These are phyloP conservation scores for Camelina neglecta DNA, from an alignment of 345 rosid genomes.

Conservation along the genomic window DNA sequence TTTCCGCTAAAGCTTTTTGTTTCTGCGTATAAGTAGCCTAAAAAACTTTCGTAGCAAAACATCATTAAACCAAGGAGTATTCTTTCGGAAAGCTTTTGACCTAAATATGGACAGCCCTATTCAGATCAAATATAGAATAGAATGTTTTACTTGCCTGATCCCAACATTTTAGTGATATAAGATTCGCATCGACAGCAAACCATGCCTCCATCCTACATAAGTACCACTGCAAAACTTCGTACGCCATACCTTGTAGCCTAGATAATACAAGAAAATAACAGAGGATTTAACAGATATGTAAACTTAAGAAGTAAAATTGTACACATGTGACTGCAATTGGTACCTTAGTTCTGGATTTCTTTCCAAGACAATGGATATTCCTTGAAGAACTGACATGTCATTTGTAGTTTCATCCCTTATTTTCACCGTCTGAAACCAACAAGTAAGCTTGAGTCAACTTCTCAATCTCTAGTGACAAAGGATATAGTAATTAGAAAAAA, in stretches of 20 bases:
- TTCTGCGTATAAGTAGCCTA: neutral
- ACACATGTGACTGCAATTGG: neutral
- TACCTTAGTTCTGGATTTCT: constrained; percentile 84
- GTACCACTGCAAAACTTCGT: constrained; percentile 91
- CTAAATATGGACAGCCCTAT: neutral
- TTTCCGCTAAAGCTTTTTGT: neutral
- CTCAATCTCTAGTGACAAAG: neutral
- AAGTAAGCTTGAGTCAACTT: constrained; percentile 21
- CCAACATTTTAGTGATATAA: constrained; percentile 85
- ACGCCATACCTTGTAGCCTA: constrained; percentile 76
- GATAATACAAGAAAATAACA: constrained; percentile 24
- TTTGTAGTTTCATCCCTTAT: constrained; percentile 69
- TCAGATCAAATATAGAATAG: neutral
- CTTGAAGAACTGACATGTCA: constrained; percentile 92
- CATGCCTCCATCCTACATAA: constrained; percentile 96
- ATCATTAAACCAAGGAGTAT: neutral
- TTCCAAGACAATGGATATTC: constrained; percentile 69
- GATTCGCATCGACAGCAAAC: constrained; percentile 93
- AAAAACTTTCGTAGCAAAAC: neutral
- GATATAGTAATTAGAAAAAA: neutral
- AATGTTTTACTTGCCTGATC: constrained; percentile 67
- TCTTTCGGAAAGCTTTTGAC: neutral
- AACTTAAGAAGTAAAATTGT: neutral
- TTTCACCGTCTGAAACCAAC: constrained; percentile 65
- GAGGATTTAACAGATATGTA: constrained; percentile 4